phyloP scores from a whole-genome alignment of 2,329 filamentous ascomycete genomes.

The Fusarium sp. region DNA sequence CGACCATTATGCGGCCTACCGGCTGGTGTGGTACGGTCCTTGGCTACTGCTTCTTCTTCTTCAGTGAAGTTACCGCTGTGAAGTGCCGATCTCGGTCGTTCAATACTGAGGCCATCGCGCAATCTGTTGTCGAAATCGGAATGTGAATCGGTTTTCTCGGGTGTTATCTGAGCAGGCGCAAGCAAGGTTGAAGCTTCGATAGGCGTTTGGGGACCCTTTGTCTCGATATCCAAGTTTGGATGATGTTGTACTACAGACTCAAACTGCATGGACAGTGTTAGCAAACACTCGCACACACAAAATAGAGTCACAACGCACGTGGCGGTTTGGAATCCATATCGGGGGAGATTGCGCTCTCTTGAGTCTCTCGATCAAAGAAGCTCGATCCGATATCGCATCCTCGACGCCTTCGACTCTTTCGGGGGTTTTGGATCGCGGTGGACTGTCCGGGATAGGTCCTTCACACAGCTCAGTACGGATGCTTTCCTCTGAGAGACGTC shows the following conservation, averaged over 20 bases:
- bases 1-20: constrained; percentile 4
- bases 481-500: constrained; percentile 67
- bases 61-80: constrained; percentile 75
- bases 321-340: constrained; percentile 75
- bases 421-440: constrained; percentile 43
- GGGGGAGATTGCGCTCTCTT: constrained; percentile 83
- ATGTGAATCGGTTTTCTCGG: constrained; percentile 43
- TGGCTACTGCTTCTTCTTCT: constrained; percentile 44
- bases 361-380: constrained; percentile 83
- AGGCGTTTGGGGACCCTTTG: constrained; percentile 47
- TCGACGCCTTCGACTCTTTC: constrained; percentile 43
- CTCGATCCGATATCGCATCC: constrained; percentile 67
- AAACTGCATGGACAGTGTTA: constrained; percentile 47
- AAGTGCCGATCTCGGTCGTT: constrained; percentile 82
- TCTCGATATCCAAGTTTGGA: constrained; percentile 21
- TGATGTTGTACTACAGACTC: constrained; percentile 52
- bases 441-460: constrained; percentile 62
- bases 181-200: constrained; percentile 56
- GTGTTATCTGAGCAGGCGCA: constrained; percentile 60
- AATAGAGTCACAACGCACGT: constrained; percentile 59
- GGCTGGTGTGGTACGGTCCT: constrained; percentile 10
- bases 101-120: constrained; percentile 72
- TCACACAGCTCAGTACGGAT: constrained; percentile 71
- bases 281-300: constrained; percentile 4
- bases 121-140: constrained; percentile 54